These are phyloP conservation scores for Limonium bicolor DNA, from an alignment of 148 eudicot genomes.

Conservation along the genomic window DNA sequence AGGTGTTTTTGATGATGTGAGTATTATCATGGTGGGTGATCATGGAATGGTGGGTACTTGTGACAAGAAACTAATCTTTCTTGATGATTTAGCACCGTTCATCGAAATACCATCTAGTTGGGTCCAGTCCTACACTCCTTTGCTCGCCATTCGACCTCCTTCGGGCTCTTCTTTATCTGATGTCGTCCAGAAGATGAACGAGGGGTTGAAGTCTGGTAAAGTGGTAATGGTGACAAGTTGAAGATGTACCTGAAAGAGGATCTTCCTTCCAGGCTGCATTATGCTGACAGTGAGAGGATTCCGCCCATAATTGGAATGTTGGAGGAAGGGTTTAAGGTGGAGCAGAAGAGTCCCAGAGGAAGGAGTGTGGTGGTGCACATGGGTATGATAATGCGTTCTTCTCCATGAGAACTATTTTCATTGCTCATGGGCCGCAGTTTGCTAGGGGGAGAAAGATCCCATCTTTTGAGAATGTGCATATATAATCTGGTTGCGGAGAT, in stretches of 20 bases:
- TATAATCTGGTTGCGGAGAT: slow-evolving; percentile 67
- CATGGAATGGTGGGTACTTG: slow-evolving; percentile 98
- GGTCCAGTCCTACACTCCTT: slow-evolving; percentile 68
- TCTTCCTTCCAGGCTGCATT: slow-evolving; percentile 68
- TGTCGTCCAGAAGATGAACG: slow-evolving; percentile 62
- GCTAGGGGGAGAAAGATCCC: slow-evolving; percentile 55
- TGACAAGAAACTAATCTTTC: slow-evolving; percentile 52
- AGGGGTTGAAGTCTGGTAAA: slow-evolving; percentile 53
- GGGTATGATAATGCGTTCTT: slow-evolving; percentile 79
- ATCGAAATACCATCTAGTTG: slow-evolving; percentile 42
- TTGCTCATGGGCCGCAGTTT: slow-evolving; percentile 70
- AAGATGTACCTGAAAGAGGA: slow-evolving; percentile 68
- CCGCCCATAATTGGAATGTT: slow-evolving; percentile 67
- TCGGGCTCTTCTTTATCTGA: slow-evolving; percentile 17
- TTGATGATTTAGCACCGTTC: slow-evolving; percentile 67
- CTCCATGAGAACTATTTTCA: slow-evolving; percentile 87
- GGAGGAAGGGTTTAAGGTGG: slow-evolving; percentile 71
- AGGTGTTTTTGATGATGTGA: slow-evolving; percentile 85
- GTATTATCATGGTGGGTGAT: slow-evolving; percentile 66
- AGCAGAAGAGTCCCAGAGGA: slow-evolving; percentile 31
- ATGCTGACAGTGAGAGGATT: slow-evolving; percentile 50
- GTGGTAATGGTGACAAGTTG: slow-evolving; percentile 53
- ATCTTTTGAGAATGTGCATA: slow-evolving; percentile 78
- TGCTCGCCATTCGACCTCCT: slow-evolving; percentile 69
- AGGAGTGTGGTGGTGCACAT: slow-evolving; percentile 92